Conservation (phyloP, 176 grass and related monocot species). For the Oryza brachyantha region DNA sequence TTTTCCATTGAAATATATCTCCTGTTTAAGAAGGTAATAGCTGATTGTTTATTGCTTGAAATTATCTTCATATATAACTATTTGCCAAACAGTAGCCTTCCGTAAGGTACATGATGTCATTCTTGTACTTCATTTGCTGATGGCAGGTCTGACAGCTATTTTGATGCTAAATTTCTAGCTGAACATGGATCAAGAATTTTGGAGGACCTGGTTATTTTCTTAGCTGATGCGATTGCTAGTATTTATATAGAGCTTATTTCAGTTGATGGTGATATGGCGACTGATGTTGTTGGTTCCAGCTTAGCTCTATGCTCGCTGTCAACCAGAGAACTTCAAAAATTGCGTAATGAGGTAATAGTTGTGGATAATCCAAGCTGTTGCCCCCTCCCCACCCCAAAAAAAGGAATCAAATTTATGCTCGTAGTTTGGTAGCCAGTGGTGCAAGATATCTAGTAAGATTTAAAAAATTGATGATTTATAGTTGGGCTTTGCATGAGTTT, state of each 20-base stretch:
- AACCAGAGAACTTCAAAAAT: conserved; percentile 79
- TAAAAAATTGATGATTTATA: background rate
- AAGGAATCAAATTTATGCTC: background rate
- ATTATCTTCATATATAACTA: background rate
- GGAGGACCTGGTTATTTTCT: conserved; percentile 87
- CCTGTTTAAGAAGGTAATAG: conserved; percentile 2
- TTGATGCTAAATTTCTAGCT: conserved; percentile 59
- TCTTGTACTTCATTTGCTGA: conserved; percentile 24
- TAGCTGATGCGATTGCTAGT: conserved; percentile 78
- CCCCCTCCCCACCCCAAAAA: no score
- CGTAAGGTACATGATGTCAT: conserved; percentile 7
- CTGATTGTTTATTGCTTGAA: background rate
- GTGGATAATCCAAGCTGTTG: background rate
- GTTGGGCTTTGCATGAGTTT: background rate
- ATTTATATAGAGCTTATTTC: conserved; percentile 91
- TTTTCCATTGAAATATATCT: background rate
- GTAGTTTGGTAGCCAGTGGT: background rate
- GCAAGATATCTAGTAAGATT: background rate
- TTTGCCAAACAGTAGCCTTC: conserved; percentile 3
- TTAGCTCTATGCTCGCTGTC: conserved; percentile 80
- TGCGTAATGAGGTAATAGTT: conserved; percentile 79
- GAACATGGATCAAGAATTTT: conserved; percentile 71
- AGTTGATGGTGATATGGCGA: conserved; percentile 71
- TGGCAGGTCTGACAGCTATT: conserved; percentile 61
- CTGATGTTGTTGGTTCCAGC: conserved; percentile 56